phyloP scores from a whole-genome alignment of 1,284 basidiomycete species.

The Ustilago nuda region DNA sequence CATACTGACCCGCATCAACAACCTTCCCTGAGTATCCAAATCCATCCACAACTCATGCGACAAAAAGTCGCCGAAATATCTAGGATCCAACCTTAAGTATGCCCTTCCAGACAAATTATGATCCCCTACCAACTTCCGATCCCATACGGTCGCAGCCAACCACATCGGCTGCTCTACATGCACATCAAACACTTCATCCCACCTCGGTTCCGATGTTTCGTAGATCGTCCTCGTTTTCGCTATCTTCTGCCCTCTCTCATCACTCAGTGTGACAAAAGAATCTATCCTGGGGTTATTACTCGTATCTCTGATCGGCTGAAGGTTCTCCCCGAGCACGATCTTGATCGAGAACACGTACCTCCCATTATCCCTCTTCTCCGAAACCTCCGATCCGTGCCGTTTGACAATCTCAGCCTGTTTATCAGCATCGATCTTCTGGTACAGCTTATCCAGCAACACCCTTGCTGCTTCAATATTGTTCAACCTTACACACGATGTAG shows the following conservation, averaged over 20 bases:
- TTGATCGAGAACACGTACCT: slow-evolving; percentile 92
- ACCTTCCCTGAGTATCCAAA: slow-evolving; percentile 85
- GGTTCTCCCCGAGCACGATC: slow-evolving; percentile 75
- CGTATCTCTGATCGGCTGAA: slow-evolving; percentile 56
- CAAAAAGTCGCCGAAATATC: slow-evolving; percentile 87
- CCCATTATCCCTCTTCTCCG: slow-evolving; percentile 56
- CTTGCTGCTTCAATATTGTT: slow-evolving; percentile 97
- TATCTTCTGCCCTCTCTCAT: slow-evolving; percentile 87
- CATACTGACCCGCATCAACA: slow-evolving; percentile 92
- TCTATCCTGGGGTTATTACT: slow-evolving; percentile 72
- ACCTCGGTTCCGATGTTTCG: slow-evolving; percentile 87
- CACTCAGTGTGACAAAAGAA: slow-evolving; percentile 93
- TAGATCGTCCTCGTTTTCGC: slow-evolving; percentile 97
- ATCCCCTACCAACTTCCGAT: slow-evolving; percentile 79
- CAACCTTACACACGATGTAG: slow-evolving; percentile 89
- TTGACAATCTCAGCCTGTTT: slow-evolving; percentile 78
- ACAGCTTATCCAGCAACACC: slow-evolving; percentile 90
- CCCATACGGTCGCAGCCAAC: slow-evolving; percentile 94
- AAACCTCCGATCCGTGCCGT: slow-evolving; percentile 71
- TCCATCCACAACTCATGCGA: slow-evolving; percentile 93
- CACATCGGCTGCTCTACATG: slow-evolving; percentile 84
- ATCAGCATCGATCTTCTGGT: slow-evolving; percentile 90
- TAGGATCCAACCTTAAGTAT: slow-evolving; percentile 91
- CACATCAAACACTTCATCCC: slow-evolving; percentile 97
- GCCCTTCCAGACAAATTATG: slow-evolving; percentile 86